A percentile compares a stretch with the other conserved stretches of the same genome.
These are phyloP conservation scores for Coprinellus aureogranulatus DNA, from an alignment of 768 basidiomycete species.

Conservation along the genomic window DNA sequence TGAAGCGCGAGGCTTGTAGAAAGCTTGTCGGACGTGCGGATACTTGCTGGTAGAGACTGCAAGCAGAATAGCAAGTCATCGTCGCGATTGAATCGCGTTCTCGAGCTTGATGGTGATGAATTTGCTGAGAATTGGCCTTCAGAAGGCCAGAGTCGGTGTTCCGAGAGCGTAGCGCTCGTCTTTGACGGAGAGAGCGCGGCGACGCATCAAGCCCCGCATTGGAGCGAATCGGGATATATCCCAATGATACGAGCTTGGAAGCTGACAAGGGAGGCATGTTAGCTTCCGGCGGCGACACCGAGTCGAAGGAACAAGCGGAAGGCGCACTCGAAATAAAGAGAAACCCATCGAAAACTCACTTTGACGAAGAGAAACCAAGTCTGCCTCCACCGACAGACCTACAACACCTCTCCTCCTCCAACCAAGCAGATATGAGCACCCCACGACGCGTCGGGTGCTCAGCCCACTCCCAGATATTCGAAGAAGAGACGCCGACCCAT, in stretches of 20 bases:
- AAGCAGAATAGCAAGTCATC: conserved; percentile 90
- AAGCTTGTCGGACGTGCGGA: conserved; percentile 93
- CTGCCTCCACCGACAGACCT: conserved; percentile 60
- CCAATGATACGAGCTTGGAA: no score
- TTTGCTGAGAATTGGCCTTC: not conserved
- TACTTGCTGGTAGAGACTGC: conserved; percentile 95
- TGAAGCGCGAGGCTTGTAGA: conserved; percentile 83
- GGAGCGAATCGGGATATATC: no score
- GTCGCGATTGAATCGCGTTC: conserved; percentile 58
- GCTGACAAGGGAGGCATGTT: no score
- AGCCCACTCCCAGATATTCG: conserved; percentile 18
- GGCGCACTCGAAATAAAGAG: no score
- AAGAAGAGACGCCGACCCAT: conserved; percentile 32
- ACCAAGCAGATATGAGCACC: conserved; percentile 43
- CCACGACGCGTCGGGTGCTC: conserved; percentile 26
- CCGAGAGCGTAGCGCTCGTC: no score
- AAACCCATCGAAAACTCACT: conserved; percentile 87
- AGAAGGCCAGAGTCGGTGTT: no score
- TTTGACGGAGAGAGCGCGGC: no score
- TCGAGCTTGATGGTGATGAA: conserved; percentile 27
- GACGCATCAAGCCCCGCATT: no score
- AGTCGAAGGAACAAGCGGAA: no score
- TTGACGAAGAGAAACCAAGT: conserved; percentile 73
- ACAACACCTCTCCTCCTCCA: conserved; percentile 20
- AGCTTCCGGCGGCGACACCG: no score